Conservation (phyloP, 129 eudicot genomes). For the Flaveria trinervia region DNA sequence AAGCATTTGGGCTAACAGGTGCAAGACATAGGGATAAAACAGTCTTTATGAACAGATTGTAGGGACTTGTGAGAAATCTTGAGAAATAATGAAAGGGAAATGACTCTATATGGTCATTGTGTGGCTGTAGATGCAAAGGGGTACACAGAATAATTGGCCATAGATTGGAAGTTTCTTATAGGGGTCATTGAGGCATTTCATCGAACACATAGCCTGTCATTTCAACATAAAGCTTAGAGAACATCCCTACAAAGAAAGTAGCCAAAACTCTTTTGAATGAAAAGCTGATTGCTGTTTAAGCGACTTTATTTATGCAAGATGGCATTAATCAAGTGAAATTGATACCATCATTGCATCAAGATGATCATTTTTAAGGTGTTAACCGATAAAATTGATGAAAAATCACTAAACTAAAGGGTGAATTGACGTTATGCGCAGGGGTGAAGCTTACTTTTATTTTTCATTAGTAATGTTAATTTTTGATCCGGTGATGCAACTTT, state of each 20-base stretch:
- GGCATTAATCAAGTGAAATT: not conserved
- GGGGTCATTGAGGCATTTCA: conserved; percentile 9
- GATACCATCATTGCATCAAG: not conserved
- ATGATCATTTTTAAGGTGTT: not conserved
- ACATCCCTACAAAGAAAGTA: not conserved
- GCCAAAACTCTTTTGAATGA: not conserved
- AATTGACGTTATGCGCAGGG: not conserved
- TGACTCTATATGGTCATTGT: conserved; percentile 34
- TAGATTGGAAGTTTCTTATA: conserved; percentile 25
- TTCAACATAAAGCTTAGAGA: not conserved
- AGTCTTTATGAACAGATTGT: conserved; percentile 21
- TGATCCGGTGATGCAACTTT: accelerated
- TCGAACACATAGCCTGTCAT: conserved; percentile 6
- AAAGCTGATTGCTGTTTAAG: not conserved
- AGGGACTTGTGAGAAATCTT: conserved; percentile 24
- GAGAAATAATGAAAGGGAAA: conserved; percentile 35
- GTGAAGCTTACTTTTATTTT: too few relatives aligned
- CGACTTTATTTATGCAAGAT: not conserved
- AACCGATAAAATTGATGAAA: not conserved
- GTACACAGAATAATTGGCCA: conserved; percentile 21
- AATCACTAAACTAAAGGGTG: not conserved
- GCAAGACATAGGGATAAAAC: conserved; percentile 12
- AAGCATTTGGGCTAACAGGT: conserved; percentile 6
- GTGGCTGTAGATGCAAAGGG: conserved; percentile 45
- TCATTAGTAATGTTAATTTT: too few relatives aligned